Evolutionary conservation across 148 eudicot genomes (phyloP), one percentile per base, ranked within the genome.

Genomic region (Bassia scoparia): DNA sequence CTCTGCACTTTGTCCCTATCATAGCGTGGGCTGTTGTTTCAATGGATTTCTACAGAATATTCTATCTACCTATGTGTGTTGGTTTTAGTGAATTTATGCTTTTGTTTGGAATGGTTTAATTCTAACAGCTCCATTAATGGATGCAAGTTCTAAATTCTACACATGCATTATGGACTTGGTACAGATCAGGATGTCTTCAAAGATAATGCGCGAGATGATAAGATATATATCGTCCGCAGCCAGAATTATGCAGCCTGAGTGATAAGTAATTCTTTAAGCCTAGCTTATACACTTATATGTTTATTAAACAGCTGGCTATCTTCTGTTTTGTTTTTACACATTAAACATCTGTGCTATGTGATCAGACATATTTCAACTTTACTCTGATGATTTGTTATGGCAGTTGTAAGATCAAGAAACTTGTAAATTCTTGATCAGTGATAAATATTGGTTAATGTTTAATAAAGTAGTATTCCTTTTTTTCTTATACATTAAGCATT

Each of bases 101-200:
- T 20, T 12, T 49, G 7, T 11, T 52, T n/a, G 31, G 1, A 12
- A 56, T 41, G 26, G n/a, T 29, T 21, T 7, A 41, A 26, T 30
- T 30, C 31, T 2, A n/a, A n/a, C n/a, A n/a, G n/a, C 46, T 41
- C 17, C 48, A 3, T 41, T 27, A 24, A 13, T 63, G 54, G 29
- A 49, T 72, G 66, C 89, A 90, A 94, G 90, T 93, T 68, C 56
- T 81, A 81, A 93, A 93, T 65, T 87, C 97, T 14, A 89, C 95
- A 18, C 77, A 90, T 81, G 95, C 98, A n/a, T 81, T 93, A 67
- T 93, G 98, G 98, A 93, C 95, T 38, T 93, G 98, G 98, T 89
- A 93, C 76, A 80, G 98, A 93, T 73, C 95, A 93, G 80, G 95
- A 88, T 67, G 82, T 83, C 10, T 93, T 86, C 79, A 75, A 83